A percentile compares a stretch with the other conserved stretches of the same genome.
phyloP scores from a whole-genome alignment of 2,329 filamentous ascomycete genomes.

The Paramyrothecium roridum region DNA sequence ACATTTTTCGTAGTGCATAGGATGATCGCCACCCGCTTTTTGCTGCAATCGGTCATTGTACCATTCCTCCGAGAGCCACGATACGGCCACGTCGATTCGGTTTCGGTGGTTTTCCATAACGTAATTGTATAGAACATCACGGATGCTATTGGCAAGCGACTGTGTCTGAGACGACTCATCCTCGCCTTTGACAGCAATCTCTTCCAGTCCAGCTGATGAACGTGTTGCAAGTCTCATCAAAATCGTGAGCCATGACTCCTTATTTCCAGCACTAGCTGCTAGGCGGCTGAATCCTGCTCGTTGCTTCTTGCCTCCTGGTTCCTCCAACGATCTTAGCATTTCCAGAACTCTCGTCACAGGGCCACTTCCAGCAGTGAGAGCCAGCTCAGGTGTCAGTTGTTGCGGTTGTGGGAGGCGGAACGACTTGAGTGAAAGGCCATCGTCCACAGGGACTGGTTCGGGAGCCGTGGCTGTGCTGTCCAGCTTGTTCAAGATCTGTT shows the following conservation, averaged over 20 bases:
- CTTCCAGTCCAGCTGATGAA: slow-evolving; percentile 67
- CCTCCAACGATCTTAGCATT: slow-evolving; percentile 71
- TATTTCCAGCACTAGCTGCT: slow-evolving; percentile 78
- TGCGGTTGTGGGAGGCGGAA: slow-evolving; percentile 80
- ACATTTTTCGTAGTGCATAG: slow-evolving; percentile 75
- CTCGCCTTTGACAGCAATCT: slow-evolving; percentile 54
- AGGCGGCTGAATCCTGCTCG: slow-evolving; percentile 78
- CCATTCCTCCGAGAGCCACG: slow-evolving; percentile 97
- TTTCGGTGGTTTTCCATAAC: slow-evolving; percentile 88
- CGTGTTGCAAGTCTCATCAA: slow-evolving; percentile 83
- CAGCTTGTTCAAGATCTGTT: slow-evolving; percentile 74
- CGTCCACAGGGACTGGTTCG: slow-evolving; percentile 24
- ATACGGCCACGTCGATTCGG: slow-evolving; percentile 85
- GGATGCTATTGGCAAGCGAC: slow-evolving; percentile 65
- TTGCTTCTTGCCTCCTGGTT: slow-evolving; percentile 56
- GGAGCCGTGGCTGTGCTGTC: slow-evolving; percentile 62
- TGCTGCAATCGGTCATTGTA: slow-evolving; percentile 72
- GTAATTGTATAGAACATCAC: slow-evolving; percentile 79
- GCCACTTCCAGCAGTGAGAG: slow-evolving; percentile 69
- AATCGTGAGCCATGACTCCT: slow-evolving; percentile 88
- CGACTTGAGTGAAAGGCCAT: slow-evolving; percentile 64
- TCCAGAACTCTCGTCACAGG: slow-evolving; percentile 75
- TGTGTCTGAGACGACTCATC: slow-evolving; percentile 32
- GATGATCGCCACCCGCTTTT: slow-evolving; percentile 41
- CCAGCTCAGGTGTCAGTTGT: slow-evolving; percentile 67